Percentiles rank a stretch among this genome's conserved stretches.
These are phyloP conservation scores for Trichoderma cornu-damae DNA, from an alignment of 2,329 filamentous ascomycete species.

Conservation along the genomic window DNA sequence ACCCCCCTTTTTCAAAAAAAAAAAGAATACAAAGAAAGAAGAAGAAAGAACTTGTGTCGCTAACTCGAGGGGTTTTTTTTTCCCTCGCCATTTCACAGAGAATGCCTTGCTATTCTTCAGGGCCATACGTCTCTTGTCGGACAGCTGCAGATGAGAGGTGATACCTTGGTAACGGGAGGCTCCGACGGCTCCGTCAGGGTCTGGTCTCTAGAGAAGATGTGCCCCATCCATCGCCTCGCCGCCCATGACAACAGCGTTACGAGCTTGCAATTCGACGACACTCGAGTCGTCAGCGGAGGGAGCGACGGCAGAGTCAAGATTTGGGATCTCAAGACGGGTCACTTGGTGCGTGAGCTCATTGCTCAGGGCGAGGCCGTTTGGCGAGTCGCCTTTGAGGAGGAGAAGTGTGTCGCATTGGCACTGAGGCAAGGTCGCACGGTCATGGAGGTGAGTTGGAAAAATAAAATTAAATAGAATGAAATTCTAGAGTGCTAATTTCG, in stretches of 20 bases:
- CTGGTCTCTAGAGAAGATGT: conserved; percentile 88
- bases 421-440: conserved; percentile 79
- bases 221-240: conserved; percentile 86
- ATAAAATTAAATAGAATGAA: background rate
- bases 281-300: conserved; percentile 88
- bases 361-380: conserved; percentile 91
- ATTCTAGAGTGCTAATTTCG: conserved; percentile 15
- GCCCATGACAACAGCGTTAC: conserved; percentile 99
- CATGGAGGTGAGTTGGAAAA: conserved; percentile 75
- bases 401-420: conserved; percentile 95
- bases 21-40: too few species aligned
- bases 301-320: conserved; percentile 98
- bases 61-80: too few species aligned
- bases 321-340: conserved; percentile 91
- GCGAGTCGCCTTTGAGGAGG: conserved; percentile 96
- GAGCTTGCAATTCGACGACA: conserved; percentile 94
- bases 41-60: conserved; percentile 24
- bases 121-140: conserved; percentile 96
- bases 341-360: conserved; percentile 84
- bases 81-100: conserved; percentile 43
- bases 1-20: too few species aligned
- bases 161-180: conserved; percentile 91
- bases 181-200: conserved; percentile 94
- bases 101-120: conserved; percentile 86
- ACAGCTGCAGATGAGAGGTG: conserved; percentile 90